Base-by-base conservation (phyloP, 495 filamentous ascomycete species). In the Daldinia bambusicola region DNA sequence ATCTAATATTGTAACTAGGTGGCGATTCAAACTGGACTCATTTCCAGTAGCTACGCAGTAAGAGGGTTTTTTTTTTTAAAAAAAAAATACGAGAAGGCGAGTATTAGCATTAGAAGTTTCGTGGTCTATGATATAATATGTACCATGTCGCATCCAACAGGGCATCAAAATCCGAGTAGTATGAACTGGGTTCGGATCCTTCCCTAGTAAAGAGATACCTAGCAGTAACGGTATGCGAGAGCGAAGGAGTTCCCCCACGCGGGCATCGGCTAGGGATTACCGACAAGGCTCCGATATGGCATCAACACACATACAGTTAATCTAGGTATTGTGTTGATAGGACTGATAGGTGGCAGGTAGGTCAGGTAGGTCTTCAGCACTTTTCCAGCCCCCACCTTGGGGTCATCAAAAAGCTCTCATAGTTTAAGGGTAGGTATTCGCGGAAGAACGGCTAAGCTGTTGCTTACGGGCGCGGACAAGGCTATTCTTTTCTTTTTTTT, bases 211-310 rank as follows among this genome's bases (percentile, higher is more conserved):
- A n/a, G n/a, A n/a, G n/a, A n/a, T n/a, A 43, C 36, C 43, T 37
- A 61, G 20, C 12, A 6, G 30, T 62, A 37, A 34, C 41, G 59
- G 53, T 36, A 60, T 63, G 36, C 31, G 22, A 34, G 32, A 34
- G 7, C 32, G 32, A 34, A 34, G 32, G 32, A 45, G 41, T 30
- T 63, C 36, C 68, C 62, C 68, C 68, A 71, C 68, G 68, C 62
- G 68, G 55, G 50, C 51, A 38, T 20, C 16, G 41, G 13, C 52
- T 61, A 70, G 61, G 67, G 67, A 53, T 20, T 6, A 18, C n/a
- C 13, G 32, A 37, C 52, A 53, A 32, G 20, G 20, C 48, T 14
- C 32, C 7, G n/a, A n/a, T n/a, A n/a, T n/a, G n/a, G n/a, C n/a
- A n/a, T n/a, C n/a, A n/a, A n/a, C n/a, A n/a, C n/a, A n/a, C n/a